These are phyloP conservation scores for Colletotrichum karsti DNA, from an alignment of 2,329 filamentous ascomycete genomes.

Conservation along the genomic window DNA sequence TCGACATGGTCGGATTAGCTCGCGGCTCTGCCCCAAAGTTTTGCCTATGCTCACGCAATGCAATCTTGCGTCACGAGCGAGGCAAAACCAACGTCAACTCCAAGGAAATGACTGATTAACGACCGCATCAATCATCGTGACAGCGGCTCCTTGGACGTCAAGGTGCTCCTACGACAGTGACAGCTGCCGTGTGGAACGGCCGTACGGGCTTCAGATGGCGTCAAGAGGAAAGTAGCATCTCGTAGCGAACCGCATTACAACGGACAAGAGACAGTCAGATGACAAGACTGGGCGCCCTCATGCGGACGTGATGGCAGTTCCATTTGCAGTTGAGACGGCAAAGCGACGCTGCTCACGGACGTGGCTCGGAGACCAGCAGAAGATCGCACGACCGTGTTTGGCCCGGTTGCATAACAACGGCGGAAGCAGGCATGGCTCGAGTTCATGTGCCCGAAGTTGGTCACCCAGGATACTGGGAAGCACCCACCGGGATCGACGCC, in stretches of 20 bases:
- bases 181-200: conserved; percentile 15
- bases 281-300: conserved; percentile 19
- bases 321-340: conserved; percentile 9
- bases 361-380: neutral
- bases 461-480: neutral
- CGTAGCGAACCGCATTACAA: conserved; percentile 8
- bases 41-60: neutral
- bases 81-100: conserved; percentile 4
- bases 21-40: conserved; percentile 6
- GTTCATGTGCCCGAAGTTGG: neutral
- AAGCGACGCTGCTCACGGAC: neutral
- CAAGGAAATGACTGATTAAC: neutral
- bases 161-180: neutral
- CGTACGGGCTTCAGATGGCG: conserved; percentile 14
- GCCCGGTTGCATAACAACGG: neutral
- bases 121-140: neutral
- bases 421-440: neutral
- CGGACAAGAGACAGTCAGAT: conserved; percentile 18
- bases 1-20: neutral
- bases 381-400: neutral
- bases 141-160: neutral
- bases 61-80: neutral
- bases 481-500: neutral
- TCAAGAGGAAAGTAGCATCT: conserved; percentile 4
- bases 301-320: neutral